Evolutionary conservation across 768 basidiomycete species (phyloP).

Genomic region (Sporobolomyces pararoseus): DNA sequence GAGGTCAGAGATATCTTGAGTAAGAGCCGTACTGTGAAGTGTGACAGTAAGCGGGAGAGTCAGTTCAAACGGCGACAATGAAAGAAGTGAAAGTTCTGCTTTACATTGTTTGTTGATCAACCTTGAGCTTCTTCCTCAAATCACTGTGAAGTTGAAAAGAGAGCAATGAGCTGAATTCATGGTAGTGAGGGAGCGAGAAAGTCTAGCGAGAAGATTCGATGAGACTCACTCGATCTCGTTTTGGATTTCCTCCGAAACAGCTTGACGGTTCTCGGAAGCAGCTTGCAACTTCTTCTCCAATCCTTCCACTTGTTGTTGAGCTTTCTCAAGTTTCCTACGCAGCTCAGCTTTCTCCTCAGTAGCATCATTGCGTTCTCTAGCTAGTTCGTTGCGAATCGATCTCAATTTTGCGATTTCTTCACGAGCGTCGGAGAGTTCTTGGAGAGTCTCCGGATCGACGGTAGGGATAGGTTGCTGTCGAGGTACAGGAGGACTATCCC

Average conservation of each 20-base stretch:
- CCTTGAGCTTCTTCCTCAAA: neutral
- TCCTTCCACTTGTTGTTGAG: neutral
- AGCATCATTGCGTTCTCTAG: neutral
- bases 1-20: neutral
- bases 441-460: neutral
- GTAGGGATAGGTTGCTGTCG: neutral
- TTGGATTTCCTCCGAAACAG: neutral
- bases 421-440: neutral
- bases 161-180: too few species aligned
- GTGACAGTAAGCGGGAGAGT: neutral
- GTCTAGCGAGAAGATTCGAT: too few species aligned
- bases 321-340: neutral
- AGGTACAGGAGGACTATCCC: too few species aligned
- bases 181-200: too few species aligned
- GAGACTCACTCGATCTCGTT: too few species aligned
- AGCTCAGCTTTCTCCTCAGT: neutral
- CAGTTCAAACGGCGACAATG: neutral
- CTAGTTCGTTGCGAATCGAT: neutral
- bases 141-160: neutral
- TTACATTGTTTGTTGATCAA: constrained; percentile 4
- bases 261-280: neutral
- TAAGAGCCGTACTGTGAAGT: neutral
- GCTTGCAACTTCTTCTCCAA: neutral
- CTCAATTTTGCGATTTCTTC: constrained; percentile 3
- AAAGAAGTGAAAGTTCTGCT: neutral